Evolutionary conservation across 1,284 basidiomycete species (phyloP).

Genomic region (Hymenochaete sp.): DNA sequence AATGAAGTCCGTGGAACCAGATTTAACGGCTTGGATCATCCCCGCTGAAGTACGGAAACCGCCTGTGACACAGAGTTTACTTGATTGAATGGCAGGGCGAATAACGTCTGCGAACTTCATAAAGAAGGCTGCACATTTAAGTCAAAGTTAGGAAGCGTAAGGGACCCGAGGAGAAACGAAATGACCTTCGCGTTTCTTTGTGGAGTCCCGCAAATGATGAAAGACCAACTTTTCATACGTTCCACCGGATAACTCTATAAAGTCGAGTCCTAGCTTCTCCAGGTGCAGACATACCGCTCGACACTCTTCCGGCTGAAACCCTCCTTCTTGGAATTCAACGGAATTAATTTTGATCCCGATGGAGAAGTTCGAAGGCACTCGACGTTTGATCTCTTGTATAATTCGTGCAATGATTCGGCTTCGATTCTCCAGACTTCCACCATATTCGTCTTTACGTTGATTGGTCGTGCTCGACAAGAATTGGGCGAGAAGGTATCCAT

Average conservation of each 20-base stretch:
- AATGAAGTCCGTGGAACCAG: slow-evolving; percentile 29
- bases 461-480: slow-evolving; percentile 25
- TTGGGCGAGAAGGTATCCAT: slow-evolving; percentile 20
- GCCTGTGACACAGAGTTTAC: slow-evolving; percentile 37
- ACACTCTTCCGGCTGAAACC: slow-evolving; percentile 33
- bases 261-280: slow-evolving; percentile 36
- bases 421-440: slow-evolving; percentile 36
- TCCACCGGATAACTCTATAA: slow-evolving; percentile 42
- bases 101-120: slow-evolving; percentile 35
- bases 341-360: slow-evolving; percentile 41
- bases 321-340: slow-evolving; percentile 24
- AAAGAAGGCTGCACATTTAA: slow-evolving; percentile 21
- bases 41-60: slow-evolving; percentile 36
- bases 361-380: slow-evolving; percentile 31
- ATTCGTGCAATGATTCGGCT: slow-evolving; percentile 30
- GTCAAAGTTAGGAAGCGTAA: slow-evolving; percentile 4
- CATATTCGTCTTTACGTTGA: slow-evolving; percentile 40
- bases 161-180: slow-evolving; percentile 24
- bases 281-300: slow-evolving; percentile 34
- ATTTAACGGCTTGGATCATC: slow-evolving; percentile 32
- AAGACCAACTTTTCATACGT: slow-evolving; percentile 32
- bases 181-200: slow-evolving; percentile 33
- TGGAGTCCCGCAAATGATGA: slow-evolving; percentile 28
- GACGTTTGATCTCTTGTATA: slow-evolving; percentile 28
- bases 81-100: slow-evolving; percentile 27